Conservation (phyloP, 257 asterid species). For the Nicotiana benthamiana region DNA sequence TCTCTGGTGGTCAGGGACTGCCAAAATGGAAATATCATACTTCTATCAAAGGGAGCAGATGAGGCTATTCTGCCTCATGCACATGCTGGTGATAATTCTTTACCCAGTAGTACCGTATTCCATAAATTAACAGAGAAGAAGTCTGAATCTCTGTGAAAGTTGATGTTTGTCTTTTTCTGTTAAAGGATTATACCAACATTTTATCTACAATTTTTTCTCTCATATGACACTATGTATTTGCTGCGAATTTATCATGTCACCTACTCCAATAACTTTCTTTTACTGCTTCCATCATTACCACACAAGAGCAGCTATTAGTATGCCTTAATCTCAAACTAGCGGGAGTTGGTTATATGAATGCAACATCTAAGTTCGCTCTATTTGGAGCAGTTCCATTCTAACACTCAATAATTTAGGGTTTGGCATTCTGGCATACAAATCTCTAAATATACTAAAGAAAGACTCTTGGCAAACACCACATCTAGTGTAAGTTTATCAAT, state of each 20-base stretch:
- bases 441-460: not conserved
- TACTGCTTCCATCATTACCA: not conserved
- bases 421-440: not conserved
- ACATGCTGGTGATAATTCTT: constrained; percentile 50
- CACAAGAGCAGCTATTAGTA: not conserved
- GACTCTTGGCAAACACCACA: not conserved
- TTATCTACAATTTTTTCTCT: not conserved
- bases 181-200: not conserved
- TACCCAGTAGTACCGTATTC: not conserved
- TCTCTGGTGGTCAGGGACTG: constrained; percentile 79
- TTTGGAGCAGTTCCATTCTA: not conserved
- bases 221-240: not conserved
- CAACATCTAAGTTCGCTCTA: not conserved
- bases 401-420: not conserved
- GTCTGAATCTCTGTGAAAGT: not conserved
- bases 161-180: not conserved
- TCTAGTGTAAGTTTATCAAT: not conserved
- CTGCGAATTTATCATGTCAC: not conserved
- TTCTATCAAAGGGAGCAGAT: constrained; percentile 95
- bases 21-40: constrained; percentile 55
- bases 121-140: not conserved
- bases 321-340: not conserved
- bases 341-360: not conserved
- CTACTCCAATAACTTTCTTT: too few relatives aligned
- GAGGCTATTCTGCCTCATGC: constrained; percentile 83